Evolutionary conservation across 2,329 filamentous ascomycete genomes (phyloP).

Genomic region (Gaeumannomyces tritici): DNA sequence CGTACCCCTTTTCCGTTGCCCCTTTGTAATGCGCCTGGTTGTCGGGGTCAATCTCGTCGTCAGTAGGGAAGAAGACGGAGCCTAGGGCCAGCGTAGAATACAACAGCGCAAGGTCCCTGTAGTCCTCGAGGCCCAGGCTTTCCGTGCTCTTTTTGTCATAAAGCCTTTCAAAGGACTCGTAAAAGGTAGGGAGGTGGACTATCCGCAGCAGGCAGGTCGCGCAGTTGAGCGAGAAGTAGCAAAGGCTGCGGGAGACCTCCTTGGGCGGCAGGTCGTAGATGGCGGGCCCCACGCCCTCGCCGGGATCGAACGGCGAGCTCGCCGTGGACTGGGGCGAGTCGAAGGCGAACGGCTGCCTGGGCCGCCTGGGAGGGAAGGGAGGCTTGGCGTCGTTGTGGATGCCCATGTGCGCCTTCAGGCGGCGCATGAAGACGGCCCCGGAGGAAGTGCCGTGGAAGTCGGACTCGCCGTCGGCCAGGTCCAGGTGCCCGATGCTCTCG

Average conservation of each 20-base stretch:
- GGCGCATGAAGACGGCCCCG: constrained; percentile 76
- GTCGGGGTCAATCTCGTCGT: constrained; percentile 33
- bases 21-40: constrained; percentile 36
- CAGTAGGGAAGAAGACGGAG: constrained; percentile 57
- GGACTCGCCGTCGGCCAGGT: constrained; percentile 84
- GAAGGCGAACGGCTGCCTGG: constrained; percentile 39
- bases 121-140: constrained; percentile 53
- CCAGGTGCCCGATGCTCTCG: constrained; percentile 79
- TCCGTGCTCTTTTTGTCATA: constrained; percentile 59
- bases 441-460: constrained; percentile 94
- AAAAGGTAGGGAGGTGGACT: constrained; percentile 75
- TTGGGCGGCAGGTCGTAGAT: constrained; percentile 61
- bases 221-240: constrained; percentile 45
- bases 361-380: constrained; percentile 45
- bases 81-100: constrained; percentile 64
- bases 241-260: constrained; percentile 42
- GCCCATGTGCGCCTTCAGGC: constrained; percentile 80
- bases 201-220: constrained; percentile 55
- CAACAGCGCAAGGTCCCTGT: constrained; percentile 59
- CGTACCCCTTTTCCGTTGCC: constrained; percentile 47
- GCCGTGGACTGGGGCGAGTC: constrained; percentile 57
- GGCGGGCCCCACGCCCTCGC: constrained; percentile 27
- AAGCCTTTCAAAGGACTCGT: constrained; percentile 63
- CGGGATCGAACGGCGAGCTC: constrained; percentile 54
- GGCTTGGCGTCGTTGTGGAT: constrained; percentile 57